Base-by-base conservation (phyloP, 2,329 filamentous ascomycete species). In the Talaromyces amestolkiae region DNA sequence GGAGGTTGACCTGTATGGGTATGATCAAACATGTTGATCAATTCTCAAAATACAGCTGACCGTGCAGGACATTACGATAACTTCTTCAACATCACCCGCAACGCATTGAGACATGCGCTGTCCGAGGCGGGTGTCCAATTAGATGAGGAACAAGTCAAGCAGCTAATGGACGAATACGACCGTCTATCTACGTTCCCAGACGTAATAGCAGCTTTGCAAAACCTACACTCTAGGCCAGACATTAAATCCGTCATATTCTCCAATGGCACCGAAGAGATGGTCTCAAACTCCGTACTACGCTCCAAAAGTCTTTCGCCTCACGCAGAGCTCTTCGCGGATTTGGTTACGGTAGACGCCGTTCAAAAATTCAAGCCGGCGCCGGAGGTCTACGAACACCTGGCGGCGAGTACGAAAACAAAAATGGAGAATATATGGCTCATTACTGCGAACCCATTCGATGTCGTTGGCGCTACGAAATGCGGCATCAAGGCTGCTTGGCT, bases 1-100 rank as follows among this genome's bases (percentile, higher is more conserved):
- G 89, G 89, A 82, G 90, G 61, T 77, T 89, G 69, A 92, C 88
- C 72, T 89, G 86, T 81, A 93, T 93, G 90, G 84, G 90, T 90
- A 79, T 67, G 79, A 6, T 53, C n/a, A 31, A 5, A 27, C n/a
- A 31, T 0, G 24, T 22, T 4, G 6, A 39, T 49, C 61, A 11
- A 22, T 11, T 43, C 6, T 15, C 13, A 43, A 9, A 31, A 17
- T 35, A 7, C 11, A 27, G 22, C 39, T 59, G 15, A 59, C 22
- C 56, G n/a, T 33, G 56, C 43, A 91, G 89, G 84, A 51, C 72
- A 81, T 62, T 91, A 89, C 71, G 81, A 85, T 64, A 73, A 85
- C 58, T 93, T 92, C 77, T 81, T 80, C 33, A 79, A 81, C n/a
- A 77, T 92, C 64, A 92, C 89, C 1, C 79, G 80, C 6, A 83